Evolutionary conservation across 108 stramenopile species (phyloP).

Genomic region (Nannochloropsis salina): DNA sequence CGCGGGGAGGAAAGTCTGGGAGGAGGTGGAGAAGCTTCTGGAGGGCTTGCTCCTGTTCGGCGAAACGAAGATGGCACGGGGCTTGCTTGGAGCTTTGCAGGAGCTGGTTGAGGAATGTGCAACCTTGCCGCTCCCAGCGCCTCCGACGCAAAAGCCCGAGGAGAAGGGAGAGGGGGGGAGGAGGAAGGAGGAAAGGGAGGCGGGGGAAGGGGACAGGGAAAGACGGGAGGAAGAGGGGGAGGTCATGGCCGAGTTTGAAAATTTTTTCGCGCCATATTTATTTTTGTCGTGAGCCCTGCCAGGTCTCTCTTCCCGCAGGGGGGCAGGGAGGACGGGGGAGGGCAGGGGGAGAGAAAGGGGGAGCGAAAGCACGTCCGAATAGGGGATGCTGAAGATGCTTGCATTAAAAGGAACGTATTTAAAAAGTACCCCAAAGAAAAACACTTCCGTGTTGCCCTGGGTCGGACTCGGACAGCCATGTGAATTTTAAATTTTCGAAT

Average conservation of each 20-base stretch:
- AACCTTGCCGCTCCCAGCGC: background rate
- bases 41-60: background rate
- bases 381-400: background rate
- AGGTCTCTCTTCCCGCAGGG: background rate
- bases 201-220: background rate
- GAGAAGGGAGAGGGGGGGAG: background rate
- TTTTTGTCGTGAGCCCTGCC: background rate
- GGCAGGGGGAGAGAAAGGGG: background rate
- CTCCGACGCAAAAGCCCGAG: background rate
- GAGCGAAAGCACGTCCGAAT: background rate
- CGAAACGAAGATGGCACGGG: background rate
- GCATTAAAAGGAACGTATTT: no score
- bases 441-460: no score
- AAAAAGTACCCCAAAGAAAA: no score
- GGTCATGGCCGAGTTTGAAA: background rate
- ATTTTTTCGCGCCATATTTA: background rate
- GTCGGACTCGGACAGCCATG: no score
- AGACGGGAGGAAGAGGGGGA: background rate
- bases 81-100: background rate
- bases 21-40: slow-evolving; percentile 11
- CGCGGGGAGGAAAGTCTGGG: background rate
- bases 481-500: no score
- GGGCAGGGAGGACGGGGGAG: background rate
- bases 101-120: background rate
- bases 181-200: background rate